These are phyloP conservation scores for Cystobasidium tubakii DNA, from an alignment of 768 basidiomycete species.

Conservation along the genomic window DNA sequence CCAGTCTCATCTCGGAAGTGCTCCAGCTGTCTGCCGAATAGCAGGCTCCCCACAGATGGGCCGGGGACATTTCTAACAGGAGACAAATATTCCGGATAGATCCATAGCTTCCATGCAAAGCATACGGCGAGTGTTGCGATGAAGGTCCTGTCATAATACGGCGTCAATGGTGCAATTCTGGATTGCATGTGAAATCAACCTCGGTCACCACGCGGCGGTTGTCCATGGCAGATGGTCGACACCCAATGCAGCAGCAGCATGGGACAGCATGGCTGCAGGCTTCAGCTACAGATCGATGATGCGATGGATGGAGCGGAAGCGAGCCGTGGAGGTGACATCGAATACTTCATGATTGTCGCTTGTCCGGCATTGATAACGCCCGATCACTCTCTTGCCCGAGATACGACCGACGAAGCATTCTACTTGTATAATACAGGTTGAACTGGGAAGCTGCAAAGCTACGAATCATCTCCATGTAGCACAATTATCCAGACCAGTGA, in stretches of 20 bases:
- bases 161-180: neutral
- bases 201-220: neutral
- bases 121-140: neutral
- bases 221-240: neutral
- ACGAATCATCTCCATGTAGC: no score
- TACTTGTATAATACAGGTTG: no score
- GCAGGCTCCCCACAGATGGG: neutral
- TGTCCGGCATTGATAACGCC: no score
- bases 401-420: no score
- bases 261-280: neutral
- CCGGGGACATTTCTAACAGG: constrained; percentile 4
- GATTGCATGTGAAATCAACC: neutral
- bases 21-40: neutral
- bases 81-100: constrained; percentile 18
- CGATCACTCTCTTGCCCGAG: no score
- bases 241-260: neutral
- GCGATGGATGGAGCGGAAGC: no score
- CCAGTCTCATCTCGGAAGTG: neutral
- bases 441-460: no score
- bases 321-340: no score
- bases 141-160: neutral
- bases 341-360: no score
- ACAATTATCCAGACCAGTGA: no score
- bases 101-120: neutral
- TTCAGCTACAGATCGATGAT: neutral